Base-by-base conservation (phyloP, 202 grass and related monocot genomes). In the Eragrostis tef region DNA sequence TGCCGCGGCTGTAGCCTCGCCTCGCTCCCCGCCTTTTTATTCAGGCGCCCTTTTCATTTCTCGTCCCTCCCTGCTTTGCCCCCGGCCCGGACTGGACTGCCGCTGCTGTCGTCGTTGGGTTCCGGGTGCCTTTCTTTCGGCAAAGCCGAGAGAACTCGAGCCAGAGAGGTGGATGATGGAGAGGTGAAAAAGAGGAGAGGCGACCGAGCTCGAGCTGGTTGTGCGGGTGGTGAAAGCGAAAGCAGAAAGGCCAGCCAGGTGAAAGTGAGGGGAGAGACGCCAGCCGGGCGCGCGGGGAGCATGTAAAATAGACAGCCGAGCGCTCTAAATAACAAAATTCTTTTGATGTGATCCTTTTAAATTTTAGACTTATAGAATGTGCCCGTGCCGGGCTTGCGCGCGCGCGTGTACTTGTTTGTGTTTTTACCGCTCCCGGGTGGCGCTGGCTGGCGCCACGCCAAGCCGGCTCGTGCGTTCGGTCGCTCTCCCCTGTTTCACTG, bases 121-220 rank as follows among this genome's bases (percentile, higher is more conserved):
- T 87, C 34, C 73, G 57, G 60, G 77, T 54, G 82, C 51, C 88
- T 87, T 87, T 80, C 86, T 91, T 93, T 97, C 94, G 85, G 88
- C 83, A 83, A 91, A 86, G 67, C 65, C 49, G 22, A 43, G 67
- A 11, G 85, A 65, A 16, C 3, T 39, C 4, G 29, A 59, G 56
- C 22, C 26, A 11, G 58, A 27, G 22, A 39, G 8, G 21, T 5
- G 57, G 22, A 5, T n/a, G n/a, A n/a, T n/a, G n/a, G n/a, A 0
- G 9, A n/a, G 24, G 43, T 13, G 24, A 42, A 17, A 73, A 72
- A 27, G 41, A 51, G 50, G 6, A 12, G 6, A 12, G 3, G 16
- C 19, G 7, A 29, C 75, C 14, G 25, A n/a, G 34, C 58, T 62
- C 11, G 34, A 6, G 21, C 29, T 20, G 81, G 82, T 78, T 77